A percentile compares a stretch with the other conserved stretches of the same genome.
Evolutionary conservation across 805 yeast species (phyloP).

Genomic region (Nakazawaea siamensis): DNA sequence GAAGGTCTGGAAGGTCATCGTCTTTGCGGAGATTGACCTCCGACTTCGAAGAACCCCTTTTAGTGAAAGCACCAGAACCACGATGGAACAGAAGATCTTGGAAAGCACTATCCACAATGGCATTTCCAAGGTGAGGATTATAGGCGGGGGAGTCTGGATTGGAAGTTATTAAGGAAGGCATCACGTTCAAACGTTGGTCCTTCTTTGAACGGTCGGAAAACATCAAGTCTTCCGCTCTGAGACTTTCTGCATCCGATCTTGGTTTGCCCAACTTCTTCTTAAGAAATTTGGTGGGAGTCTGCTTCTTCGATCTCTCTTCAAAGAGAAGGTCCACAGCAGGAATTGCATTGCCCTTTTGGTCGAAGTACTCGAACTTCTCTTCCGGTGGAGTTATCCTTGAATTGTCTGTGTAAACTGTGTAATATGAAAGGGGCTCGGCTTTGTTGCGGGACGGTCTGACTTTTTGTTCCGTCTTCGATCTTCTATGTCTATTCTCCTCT

Average conservation of each 20-base stretch:
- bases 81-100: slow-evolving; percentile 1
- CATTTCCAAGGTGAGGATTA: background rate
- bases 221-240: slow-evolving; percentile 6
- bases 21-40: too few relatives aligned
- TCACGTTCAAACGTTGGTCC: slow-evolving; percentile 4
- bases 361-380: background rate
- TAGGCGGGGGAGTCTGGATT: background rate
- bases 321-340: slow-evolving; percentile 8
- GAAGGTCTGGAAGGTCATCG: too few relatives aligned
- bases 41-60: too few relatives aligned
- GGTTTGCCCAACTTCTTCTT: slow-evolving; percentile 1
- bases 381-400: background rate
- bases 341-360: slow-evolving; percentile 1
- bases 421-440: too few relatives aligned
- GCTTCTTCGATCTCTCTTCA: background rate
- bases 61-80: background rate
- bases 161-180: slow-evolving; percentile 7
- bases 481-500: too few relatives aligned
- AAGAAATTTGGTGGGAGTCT: slow-evolving; percentile 1
- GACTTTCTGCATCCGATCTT: background rate
- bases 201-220: background rate
- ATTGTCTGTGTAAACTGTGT: slow-evolving; percentile 7
- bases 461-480: too few relatives aligned
- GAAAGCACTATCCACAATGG: slow-evolving; percentile 3
- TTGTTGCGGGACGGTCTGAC: too few relatives aligned